phyloP scores from a whole-genome alignment of 1,284 basidiomycete species.

The Pascua sp. region DNA sequence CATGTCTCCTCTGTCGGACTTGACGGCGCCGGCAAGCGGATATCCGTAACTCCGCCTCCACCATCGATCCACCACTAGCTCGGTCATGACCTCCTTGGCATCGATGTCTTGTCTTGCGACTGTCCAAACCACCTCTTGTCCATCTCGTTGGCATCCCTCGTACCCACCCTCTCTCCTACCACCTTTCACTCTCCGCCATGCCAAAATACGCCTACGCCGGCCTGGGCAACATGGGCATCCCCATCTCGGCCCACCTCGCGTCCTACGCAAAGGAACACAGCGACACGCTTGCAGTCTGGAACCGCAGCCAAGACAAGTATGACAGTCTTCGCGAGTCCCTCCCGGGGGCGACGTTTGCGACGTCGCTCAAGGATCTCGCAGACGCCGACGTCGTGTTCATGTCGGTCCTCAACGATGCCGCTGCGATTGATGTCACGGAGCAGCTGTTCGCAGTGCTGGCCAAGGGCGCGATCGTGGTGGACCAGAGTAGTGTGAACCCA shows the following conservation, averaged over 20 bases:
- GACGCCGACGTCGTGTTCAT: constrained; percentile 25
- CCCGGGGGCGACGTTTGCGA: constrained; percentile 13
- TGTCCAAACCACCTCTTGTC: too few species aligned
- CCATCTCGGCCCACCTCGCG: constrained; percentile 30
- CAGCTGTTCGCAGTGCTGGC: constrained; percentile 13
- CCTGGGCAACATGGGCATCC: constrained; percentile 36
- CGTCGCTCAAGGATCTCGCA: constrained; percentile 21
- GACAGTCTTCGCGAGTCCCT: constrained; percentile 13
- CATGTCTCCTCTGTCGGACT: too few species aligned
- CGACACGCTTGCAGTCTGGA: constrained; percentile 28
- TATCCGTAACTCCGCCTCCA: too few species aligned
- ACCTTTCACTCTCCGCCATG: neutral
- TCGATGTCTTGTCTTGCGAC: too few species aligned
- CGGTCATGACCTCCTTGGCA: too few species aligned
- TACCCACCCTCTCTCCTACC: neutral
- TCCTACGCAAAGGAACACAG: constrained; percentile 18
- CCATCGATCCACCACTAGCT: too few species aligned
- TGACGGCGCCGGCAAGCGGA: too few species aligned
- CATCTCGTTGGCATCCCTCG: too few species aligned
- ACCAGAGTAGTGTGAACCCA: constrained; percentile 33
- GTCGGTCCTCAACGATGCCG: constrained; percentile 35
- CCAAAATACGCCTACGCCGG: constrained; percentile 31
- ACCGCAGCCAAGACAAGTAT: constrained; percentile 34
- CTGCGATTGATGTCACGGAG: constrained; percentile 23
- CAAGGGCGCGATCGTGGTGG: constrained; percentile 27